These are phyloP conservation scores for Rutstroemia sp. DNA, from an alignment of 2,329 filamentous ascomycete species.

Conservation along the genomic window DNA sequence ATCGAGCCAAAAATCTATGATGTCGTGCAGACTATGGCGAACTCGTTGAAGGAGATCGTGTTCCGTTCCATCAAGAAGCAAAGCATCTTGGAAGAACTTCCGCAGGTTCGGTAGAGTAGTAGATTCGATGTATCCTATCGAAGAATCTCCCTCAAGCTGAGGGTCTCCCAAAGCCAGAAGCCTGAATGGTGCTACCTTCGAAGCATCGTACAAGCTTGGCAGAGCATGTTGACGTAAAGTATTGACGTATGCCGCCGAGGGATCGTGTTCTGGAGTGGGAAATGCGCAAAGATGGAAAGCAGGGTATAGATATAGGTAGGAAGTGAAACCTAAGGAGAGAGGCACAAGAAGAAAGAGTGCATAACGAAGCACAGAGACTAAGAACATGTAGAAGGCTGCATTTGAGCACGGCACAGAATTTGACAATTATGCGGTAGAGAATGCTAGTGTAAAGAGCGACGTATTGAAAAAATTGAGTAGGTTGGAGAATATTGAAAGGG, in stretches of 20 bases:
- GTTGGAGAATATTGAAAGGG: too few species aligned
- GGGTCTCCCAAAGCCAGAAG: constrained; percentile 86
- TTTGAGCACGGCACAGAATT: constrained; percentile 5
- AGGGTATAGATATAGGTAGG: constrained; percentile 85
- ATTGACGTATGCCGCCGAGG: constrained; percentile 20
- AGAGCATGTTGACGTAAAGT: constrained; percentile 21
- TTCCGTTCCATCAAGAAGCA: constrained; percentile 31
- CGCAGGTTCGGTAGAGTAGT: constrained; percentile 47
- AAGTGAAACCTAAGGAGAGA: constrained; percentile 59
- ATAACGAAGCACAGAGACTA: constrained; percentile 27
- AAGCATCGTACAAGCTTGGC: constrained; percentile 17
- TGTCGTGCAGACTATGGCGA: constrained; percentile 47
- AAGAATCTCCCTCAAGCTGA: constrained; percentile 87
- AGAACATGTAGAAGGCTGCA: constrained; percentile 29
- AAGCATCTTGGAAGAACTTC: constrained; percentile 26
- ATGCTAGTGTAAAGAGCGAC: not conserved
- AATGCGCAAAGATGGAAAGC: constrained; percentile 75
- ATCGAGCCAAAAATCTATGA: constrained; percentile 53
- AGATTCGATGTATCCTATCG: constrained; percentile 55
- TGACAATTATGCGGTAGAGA: not conserved
- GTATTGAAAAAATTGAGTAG: too few species aligned
- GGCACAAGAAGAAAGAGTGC: constrained; percentile 47
- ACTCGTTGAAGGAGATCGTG: constrained; percentile 45
- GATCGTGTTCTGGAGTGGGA: constrained; percentile 38
- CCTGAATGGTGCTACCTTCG: constrained; percentile 62